Evolutionary conservation across 208 protist species (phyloP).

Genomic region (Balamuthia mandrillaris): DNA sequence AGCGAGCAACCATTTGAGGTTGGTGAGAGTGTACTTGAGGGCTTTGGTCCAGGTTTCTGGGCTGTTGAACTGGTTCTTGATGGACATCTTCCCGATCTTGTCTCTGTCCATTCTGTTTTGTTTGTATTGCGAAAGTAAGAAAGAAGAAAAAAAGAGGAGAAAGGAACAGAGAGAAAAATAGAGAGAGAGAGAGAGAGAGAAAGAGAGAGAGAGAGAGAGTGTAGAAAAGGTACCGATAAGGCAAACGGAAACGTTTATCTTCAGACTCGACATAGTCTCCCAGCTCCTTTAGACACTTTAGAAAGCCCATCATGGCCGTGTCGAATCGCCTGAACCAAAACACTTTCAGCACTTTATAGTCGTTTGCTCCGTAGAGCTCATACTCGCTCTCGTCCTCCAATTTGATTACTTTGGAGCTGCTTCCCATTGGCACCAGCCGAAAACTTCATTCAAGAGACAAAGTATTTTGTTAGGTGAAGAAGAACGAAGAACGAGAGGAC

Average conservation of each 20-base stretch:
- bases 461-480: neutral
- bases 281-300: slow-evolving; percentile 69
- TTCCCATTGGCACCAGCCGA: slow-evolving; percentile 63
- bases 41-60: slow-evolving; percentile 72
- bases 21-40: slow-evolving; percentile 72
- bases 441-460: neutral
- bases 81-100: slow-evolving; percentile 54
- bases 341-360: slow-evolving; percentile 47
- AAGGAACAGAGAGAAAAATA: too few species aligned
- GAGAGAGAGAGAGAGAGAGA: neutral
- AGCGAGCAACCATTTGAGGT: slow-evolving; percentile 72
- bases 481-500: neutral
- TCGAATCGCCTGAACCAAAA: slow-evolving; percentile 69
- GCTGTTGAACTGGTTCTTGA: slow-evolving; percentile 56
- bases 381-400: slow-evolving; percentile 24
- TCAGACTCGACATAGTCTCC: slow-evolving; percentile 43
- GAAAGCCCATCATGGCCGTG: slow-evolving; percentile 68
- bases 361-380: slow-evolving; percentile 54
- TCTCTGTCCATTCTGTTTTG: slow-evolving; percentile 70
- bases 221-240: too few species aligned
- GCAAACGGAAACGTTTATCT: slow-evolving; percentile 61
- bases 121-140: neutral
- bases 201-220: slow-evolving; percentile 11
- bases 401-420: slow-evolving; percentile 52
- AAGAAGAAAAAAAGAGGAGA: neutral